A percentile compares a stretch with the other conserved stretches of the same genome.
Evolutionary conservation across 1,284 basidiomycete species (phyloP).

Genomic region (Cryptococcus sp.): DNA sequence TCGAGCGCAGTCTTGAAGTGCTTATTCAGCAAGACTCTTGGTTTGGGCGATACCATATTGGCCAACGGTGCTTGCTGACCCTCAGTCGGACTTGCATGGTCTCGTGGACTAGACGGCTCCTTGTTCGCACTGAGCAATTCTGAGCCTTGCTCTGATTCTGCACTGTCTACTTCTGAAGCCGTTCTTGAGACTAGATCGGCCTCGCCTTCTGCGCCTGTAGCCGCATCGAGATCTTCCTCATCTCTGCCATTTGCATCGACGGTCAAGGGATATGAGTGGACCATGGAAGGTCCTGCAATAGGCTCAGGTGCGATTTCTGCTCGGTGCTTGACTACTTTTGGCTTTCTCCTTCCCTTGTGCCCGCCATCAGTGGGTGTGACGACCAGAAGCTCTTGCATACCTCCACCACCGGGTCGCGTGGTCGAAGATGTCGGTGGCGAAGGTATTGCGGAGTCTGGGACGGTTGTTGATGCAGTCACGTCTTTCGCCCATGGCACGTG

Average conservation of each 20-base stretch:
- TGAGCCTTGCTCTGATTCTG: no score
- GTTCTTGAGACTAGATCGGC: no score
- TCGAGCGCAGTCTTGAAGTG: constrained; percentile 79
- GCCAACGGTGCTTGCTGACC: background rate
- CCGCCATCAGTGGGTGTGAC: constrained; percentile 9
- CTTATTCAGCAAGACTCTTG: constrained; percentile 40
- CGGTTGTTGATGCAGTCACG: background rate
- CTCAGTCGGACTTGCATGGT: background rate
- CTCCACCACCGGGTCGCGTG: constrained; percentile 4
- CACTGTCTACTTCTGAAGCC: no score
- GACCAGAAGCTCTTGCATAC: constrained; percentile 10
- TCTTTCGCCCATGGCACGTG: constrained; percentile 67
- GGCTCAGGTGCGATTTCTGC: background rate
- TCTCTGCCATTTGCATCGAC: no score
- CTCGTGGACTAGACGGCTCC: background rate
- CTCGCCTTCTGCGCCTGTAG: no score
- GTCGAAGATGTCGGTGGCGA: constrained; percentile 7
- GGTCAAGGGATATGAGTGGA: no score
- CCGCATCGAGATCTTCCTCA: no score
- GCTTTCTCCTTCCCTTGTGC: constrained; percentile 14
- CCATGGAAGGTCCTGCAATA: no score
- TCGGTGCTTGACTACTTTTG: constrained; percentile 10
- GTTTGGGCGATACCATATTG: background rate
- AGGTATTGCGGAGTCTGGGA: background rate
- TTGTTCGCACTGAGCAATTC: background rate